Evolutionary conservation across 176 grass and related monocot species (phyloP).

Genomic region (Cenchrus americanus): DNA sequence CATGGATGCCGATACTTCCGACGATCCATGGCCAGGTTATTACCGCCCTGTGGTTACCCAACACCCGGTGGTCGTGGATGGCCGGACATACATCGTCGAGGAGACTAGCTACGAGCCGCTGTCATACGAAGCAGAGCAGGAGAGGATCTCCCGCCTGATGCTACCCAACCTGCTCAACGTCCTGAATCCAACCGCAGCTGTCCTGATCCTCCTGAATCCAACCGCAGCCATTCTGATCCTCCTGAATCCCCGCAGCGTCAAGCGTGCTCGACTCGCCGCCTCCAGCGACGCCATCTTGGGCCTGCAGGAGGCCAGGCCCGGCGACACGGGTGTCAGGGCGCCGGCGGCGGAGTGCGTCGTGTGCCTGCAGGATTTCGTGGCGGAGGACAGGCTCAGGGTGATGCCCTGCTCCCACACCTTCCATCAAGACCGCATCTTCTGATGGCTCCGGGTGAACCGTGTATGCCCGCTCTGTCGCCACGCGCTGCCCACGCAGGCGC

Average conservation of each 20-base stretch:
- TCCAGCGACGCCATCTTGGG: neutral
- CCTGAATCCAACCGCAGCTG: too few relatives aligned
- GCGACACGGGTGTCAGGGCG: neutral
- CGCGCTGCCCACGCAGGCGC: neutral
- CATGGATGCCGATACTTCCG: too few relatives aligned
- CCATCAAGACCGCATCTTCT: neutral
- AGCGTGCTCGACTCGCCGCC: neutral
- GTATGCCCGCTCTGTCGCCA: slow-evolving; percentile 1
- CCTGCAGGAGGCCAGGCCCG: neutral
- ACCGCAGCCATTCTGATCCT: too few relatives aligned
- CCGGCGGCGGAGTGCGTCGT: neutral
- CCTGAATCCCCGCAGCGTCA: neutral
- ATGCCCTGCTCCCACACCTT: neutral
- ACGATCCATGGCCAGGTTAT: too few relatives aligned
- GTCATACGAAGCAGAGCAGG: too few relatives aligned
- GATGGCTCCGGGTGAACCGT: neutral
- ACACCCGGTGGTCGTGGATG: too few relatives aligned
- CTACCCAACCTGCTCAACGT: too few relatives aligned
- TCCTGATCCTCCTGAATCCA: too few relatives aligned
- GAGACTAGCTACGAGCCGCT: too few relatives aligned
- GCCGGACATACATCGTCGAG: too few relatives aligned
- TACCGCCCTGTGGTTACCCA: too few relatives aligned
- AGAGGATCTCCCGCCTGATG: too few relatives aligned
- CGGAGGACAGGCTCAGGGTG: neutral
- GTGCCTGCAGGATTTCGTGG: neutral